Percentiles rank a stretch among this genome's conserved stretches.
These are phyloP conservation scores for Alternaria longipes DNA, from an alignment of 2,329 filamentous ascomycete genomes.

Conservation along the genomic window DNA sequence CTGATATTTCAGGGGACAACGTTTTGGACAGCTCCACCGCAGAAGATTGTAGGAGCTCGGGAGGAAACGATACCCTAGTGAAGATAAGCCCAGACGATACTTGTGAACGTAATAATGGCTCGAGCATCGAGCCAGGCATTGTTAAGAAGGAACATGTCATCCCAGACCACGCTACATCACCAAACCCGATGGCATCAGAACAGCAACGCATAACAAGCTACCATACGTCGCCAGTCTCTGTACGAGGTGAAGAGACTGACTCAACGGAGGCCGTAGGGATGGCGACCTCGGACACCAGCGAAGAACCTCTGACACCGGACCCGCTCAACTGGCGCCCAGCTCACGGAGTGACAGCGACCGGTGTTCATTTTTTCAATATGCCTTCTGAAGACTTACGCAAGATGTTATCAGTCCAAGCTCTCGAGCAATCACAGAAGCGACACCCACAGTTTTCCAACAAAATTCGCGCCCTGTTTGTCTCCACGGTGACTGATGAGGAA, in stretches of 20 bases:
- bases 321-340: background rate
- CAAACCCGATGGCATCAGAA: fast-evolving
- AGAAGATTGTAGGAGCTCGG: background rate
- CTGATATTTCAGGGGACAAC: fast-evolving
- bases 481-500: background rate
- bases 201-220: no score
- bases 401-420: background rate
- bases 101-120: fast-evolving
- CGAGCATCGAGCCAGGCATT: background rate
- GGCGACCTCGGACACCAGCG: fast-evolving
- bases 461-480: background rate
- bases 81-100: fast-evolving
- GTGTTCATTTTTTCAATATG: background rate
- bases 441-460: background rate
- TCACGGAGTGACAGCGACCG: background rate
- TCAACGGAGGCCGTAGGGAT: no score
- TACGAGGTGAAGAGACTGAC: fast-evolving
- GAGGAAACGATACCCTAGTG: fast-evolving
- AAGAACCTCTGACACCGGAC: background rate
- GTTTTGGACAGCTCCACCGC: background rate
- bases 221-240: background rate
- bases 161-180: background rate
- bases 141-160: background rate
- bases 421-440: background rate
- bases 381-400: background rate